Evolutionary conservation across 1,284 basidiomycete genomes (phyloP).

Genomic region (Rhodotorula mucilaginosa): DNA sequence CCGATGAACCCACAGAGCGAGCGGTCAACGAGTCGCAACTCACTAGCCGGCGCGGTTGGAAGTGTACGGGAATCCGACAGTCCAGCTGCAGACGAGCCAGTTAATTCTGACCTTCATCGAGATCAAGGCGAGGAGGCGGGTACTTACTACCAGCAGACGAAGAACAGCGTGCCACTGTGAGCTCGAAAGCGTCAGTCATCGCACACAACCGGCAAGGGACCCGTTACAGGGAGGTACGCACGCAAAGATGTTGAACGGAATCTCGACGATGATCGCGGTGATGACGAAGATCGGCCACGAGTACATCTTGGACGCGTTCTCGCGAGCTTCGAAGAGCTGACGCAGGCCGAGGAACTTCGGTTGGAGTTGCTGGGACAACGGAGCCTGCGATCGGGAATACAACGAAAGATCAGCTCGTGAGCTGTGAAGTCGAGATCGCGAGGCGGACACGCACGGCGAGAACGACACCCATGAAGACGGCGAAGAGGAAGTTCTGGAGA

Average conservation of each 20-base stretch:
- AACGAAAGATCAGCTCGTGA: background rate
- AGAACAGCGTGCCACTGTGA: constrained; percentile 45
- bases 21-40: constrained; percentile 34
- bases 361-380: constrained; percentile 51
- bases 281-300: constrained; percentile 68
- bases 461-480: constrained; percentile 43
- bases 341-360: constrained; percentile 55
- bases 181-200: constrained; percentile 1
- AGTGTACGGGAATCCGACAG: constrained; percentile 49
- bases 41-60: constrained; percentile 58
- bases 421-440: no score
- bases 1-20: constrained; percentile 21
- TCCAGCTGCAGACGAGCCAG: background rate
- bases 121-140: constrained; percentile 36
- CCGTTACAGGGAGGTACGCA: constrained; percentile 13
- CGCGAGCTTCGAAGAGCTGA: constrained; percentile 68
- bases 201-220: constrained; percentile 35
- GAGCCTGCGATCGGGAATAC: constrained; percentile 43
- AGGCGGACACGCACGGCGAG: constrained; percentile 44
- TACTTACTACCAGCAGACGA: constrained; percentile 49
- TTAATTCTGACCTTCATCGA: background rate
- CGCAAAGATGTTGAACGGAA: constrained; percentile 46
- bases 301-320: constrained; percentile 74
- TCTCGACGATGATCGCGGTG: constrained; percentile 51
- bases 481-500: constrained; percentile 79